Percentiles rank a stretch among this genome's conserved stretches.
Evolutionary conservation across 192 early-diverging fungal genomes (phyloP).

Genomic region (Geranomyces michiganensis): DNA sequence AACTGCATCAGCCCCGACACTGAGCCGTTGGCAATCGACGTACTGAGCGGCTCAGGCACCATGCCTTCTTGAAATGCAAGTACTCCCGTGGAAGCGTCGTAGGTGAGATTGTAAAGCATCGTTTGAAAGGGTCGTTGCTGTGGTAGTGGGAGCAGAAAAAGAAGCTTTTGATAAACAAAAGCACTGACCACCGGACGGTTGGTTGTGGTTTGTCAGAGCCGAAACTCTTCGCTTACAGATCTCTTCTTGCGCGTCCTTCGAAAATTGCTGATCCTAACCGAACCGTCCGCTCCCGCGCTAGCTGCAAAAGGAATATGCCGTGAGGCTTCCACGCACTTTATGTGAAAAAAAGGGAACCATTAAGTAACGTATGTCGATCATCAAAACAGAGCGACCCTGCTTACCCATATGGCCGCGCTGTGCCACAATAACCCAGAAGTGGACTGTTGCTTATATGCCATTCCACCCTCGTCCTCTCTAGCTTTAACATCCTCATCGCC

Average conservation of each 20-base stretch:
- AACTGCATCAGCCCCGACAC: constrained; percentile 29
- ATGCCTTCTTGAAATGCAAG: constrained; percentile 32
- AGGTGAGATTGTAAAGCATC: constrained; percentile 37
- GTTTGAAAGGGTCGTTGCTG: constrained; percentile 24
- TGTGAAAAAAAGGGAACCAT: not conserved
- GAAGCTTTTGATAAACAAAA: not conserved
- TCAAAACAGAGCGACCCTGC: too few species aligned
- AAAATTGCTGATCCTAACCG: constrained; percentile 39
- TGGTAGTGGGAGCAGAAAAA: not conserved
- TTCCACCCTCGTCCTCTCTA: constrained; percentile 16
- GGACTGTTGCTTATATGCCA: not conserved
- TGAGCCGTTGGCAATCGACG: constrained; percentile 11
- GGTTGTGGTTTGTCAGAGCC: not conserved
- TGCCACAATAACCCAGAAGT: constrained; percentile 4
- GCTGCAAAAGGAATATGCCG: constrained; percentile 36
- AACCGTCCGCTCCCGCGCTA: constrained; percentile 42
- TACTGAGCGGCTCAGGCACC: not conserved
- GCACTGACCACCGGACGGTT: not conserved
- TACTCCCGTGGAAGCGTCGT: constrained; percentile 14
- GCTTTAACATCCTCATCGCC: constrained; percentile 27
- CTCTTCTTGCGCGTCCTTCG: constrained; percentile 7
- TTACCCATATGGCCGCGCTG: constrained; percentile 29
- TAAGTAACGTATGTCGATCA: not conserved
- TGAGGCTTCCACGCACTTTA: constrained; percentile 35
- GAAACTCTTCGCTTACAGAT: not conserved